Conservation (phyloP, 2,329 filamentous ascomycete genomes). For the Microcyclospora pomicola region DNA sequence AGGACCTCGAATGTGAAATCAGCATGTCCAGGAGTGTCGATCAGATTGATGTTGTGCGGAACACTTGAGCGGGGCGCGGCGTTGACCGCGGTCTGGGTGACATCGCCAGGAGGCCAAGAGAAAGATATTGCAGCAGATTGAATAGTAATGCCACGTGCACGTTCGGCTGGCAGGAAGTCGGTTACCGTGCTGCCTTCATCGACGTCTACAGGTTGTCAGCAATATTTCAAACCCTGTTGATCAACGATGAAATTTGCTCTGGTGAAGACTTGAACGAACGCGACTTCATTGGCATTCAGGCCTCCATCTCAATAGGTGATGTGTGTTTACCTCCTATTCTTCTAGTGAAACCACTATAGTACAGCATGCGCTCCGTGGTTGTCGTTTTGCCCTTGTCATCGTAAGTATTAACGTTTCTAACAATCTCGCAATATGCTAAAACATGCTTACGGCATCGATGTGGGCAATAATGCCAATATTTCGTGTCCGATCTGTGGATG, state of each 20-base stretch:
- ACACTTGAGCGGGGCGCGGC: conserved; percentile 11
- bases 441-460: conserved; percentile 62
- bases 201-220: conserved; percentile 46
- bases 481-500: conserved; percentile 45
- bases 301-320: neutral
- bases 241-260: neutral
- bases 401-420: conserved; percentile 1
- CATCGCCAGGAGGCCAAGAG: conserved; percentile 58
- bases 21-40: conserved; percentile 92
- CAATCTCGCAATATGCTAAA: neutral
- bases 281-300: neutral
- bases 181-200: conserved; percentile 95
- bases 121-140: conserved; percentile 96
- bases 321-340: conserved; percentile 53
- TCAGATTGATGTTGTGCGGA: conserved; percentile 69
- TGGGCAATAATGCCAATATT: conserved; percentile 99
- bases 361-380: conserved; percentile 97
- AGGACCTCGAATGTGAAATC: conserved; percentile 97
- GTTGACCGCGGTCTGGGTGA: conserved; percentile 14
- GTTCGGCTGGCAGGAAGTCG: conserved; percentile 86
- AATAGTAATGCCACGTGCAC: conserved; percentile 88
- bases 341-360: conserved; percentile 80
- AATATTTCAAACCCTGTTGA: neutral
- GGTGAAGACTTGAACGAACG: neutral
- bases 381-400: conserved; percentile 69